Evolutionary conservation across 1,284 basidiomycete species (phyloP).

Genomic region (Trichosporon ovoides): DNA sequence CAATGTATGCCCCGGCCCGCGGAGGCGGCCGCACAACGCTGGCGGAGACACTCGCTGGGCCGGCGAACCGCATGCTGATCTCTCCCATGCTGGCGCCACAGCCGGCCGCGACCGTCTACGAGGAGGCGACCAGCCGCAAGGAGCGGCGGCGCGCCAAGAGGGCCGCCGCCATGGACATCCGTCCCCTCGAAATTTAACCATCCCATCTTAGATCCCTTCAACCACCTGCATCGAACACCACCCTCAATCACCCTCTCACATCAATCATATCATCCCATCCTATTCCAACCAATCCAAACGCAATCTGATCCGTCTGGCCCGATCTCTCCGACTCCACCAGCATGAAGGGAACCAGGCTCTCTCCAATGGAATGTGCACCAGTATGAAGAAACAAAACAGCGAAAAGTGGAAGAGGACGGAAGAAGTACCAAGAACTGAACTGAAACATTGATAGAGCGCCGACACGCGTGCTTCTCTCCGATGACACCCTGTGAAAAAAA

Average conservation of each 20-base stretch:
- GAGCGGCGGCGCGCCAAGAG: constrained; percentile 15
- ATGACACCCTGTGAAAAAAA: constrained; percentile 7
- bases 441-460: neutral
- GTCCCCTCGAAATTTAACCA: constrained; percentile 18
- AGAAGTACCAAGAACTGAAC: neutral
- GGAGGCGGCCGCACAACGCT: constrained; percentile 7
- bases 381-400: neutral
- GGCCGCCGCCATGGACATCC: constrained; percentile 9
- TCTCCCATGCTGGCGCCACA: constrained; percentile 17
- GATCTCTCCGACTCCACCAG: neutral
- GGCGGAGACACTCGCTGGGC: constrained; percentile 15
- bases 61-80: constrained; percentile 20
- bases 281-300: neutral
- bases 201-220: neutral
- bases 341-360: neutral
- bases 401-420: constrained; percentile 5
- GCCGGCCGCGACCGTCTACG: constrained; percentile 1
- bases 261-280: neutral
- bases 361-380: neutral
- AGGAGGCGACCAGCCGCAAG: constrained; percentile 21
- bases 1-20: neutral
- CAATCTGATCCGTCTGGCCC: neutral
- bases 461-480: neutral
- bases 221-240: neutral
- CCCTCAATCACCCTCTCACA: neutral